Evolutionary conservation across 129 eudicot species (phyloP), one percentile per base, ranked within the genome.

Genomic region (Gnaphalium uliginosum): DNA sequence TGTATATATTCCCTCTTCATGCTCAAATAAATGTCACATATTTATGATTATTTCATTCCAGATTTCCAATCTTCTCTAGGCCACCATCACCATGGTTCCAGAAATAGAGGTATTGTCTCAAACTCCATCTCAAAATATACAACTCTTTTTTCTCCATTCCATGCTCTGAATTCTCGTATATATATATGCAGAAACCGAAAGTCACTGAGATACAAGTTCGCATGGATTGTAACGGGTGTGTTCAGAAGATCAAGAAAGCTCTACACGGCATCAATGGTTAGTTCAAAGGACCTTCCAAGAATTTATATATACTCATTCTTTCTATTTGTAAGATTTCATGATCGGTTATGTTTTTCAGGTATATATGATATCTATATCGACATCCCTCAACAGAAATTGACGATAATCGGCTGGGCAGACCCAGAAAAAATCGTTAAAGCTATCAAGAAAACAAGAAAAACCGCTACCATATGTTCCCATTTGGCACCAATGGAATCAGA

Each of bases 171-270:
- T 66, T 66, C 68, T 76, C 14, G n/a, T 13, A 50, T 30, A 23
- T 30, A 23, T 27, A 24, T 32, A 73, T 88, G 96, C 91, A 94
- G 98, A 90, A 83, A 79, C 89, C 97, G 5, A 78, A 85, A 39
- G 83, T 94, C 41, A 94, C 93, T 43, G 98, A 94, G 85, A 90
- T 94, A 76, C 82, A 84, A 73, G 98, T 94, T 18, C 83, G 98
- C 18, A 94, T 94, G 91, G 98, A 94, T 78, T 94, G 98, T 46
- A 94, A 94, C 66, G 98, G 98, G 18, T 94, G 98, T 50, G 96
- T 94, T 30, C 97, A 94, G 79, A 94, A 94, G 86, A 84, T 94
- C 82, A 94, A 94, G 87, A 94, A 87, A 75, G 98, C 97, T 15
- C 76, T 94, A 7, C 89, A 85, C 33, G 86, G 97, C 71, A 87